Evolutionary conservation across 495 filamentous ascomycete species (phyloP).

Genomic region (Jackrogersella multiformis): DNA sequence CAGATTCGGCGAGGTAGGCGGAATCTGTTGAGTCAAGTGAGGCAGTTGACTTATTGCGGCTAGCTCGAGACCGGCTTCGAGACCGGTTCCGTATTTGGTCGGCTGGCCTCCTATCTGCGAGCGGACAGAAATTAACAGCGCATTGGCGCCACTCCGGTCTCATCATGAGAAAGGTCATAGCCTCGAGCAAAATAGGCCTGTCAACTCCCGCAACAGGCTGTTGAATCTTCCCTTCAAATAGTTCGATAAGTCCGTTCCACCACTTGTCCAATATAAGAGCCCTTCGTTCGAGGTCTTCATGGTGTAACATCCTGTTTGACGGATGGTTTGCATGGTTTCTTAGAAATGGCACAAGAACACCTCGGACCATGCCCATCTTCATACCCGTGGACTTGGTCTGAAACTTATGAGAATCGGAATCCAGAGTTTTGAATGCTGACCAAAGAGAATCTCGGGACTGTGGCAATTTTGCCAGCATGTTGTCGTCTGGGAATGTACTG

Average conservation of each 20-base stretch:
- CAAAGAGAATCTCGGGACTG: conserved; percentile 83
- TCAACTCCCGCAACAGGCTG: conserved; percentile 73
- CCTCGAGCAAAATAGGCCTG: conserved; percentile 84
- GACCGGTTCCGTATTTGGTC: conserved; percentile 52
- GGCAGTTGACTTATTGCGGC: conserved; percentile 61
- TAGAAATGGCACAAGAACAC: conserved; percentile 85
- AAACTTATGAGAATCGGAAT: conserved; percentile 86
- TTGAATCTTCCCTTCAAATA: conserved; percentile 70
- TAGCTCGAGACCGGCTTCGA: conserved; percentile 48
- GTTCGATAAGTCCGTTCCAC: conserved; percentile 91
- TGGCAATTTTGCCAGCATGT: conserved; percentile 18
- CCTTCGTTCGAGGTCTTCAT: conserved; percentile 89
- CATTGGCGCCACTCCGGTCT: conserved; percentile 89
- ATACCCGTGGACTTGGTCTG: conserved; percentile 74
- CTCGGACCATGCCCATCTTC: conserved; percentile 82
- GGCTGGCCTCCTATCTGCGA: conserved; percentile 58
- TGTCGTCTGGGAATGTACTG: conserved; percentile 44
- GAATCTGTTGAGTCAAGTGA: conserved; percentile 71
- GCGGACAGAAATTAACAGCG: conserved; percentile 69
- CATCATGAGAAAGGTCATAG: conserved; percentile 84
- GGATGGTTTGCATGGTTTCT: conserved; percentile 73
- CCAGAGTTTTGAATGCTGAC: conserved; percentile 81
- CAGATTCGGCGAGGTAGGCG: conserved; percentile 85
- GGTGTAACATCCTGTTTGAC: conserved; percentile 68
- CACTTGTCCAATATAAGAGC: conserved; percentile 88